Evolutionary conservation across 495 filamentous ascomycete species (phyloP).

Genomic region (Podospora anserina): DNA sequence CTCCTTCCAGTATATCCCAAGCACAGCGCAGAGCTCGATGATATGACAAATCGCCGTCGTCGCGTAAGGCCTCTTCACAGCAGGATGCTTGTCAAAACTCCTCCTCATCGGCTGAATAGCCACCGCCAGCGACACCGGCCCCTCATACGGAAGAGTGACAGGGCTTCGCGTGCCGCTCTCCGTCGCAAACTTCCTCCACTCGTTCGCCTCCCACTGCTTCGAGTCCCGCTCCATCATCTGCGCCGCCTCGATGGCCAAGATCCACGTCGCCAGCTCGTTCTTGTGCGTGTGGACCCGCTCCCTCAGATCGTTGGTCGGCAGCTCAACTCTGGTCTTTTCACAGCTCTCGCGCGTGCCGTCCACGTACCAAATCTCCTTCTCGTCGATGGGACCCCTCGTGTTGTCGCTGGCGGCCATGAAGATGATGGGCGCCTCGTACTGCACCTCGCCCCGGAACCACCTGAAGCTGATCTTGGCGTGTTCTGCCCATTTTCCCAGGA

Average conservation of each 20-base stretch:
- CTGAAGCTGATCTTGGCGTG: slow-evolving; percentile 31
- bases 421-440: slow-evolving; percentile 44
- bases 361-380: slow-evolving; percentile 31
- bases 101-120: slow-evolving; percentile 40
- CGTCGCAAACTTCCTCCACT: slow-evolving; percentile 19
- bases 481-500: slow-evolving; percentile 40
- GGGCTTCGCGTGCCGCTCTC: slow-evolving; percentile 8
- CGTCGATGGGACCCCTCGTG: slow-evolving; percentile 32
- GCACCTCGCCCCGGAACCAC: slow-evolving; percentile 41
- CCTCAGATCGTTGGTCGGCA: slow-evolving; percentile 2
- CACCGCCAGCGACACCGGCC: slow-evolving; percentile 30
- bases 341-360: slow-evolving; percentile 37
- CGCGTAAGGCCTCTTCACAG: slow-evolving; percentile 39
- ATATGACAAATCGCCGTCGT: slow-evolving; percentile 37
- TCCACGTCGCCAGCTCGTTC: slow-evolving; percentile 43
- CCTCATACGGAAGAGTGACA: slow-evolving; percentile 9
- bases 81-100: slow-evolving; percentile 43
- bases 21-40: slow-evolving; percentile 36
- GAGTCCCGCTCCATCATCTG: slow-evolving; percentile 43
- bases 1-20: slow-evolving; percentile 39
- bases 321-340: slow-evolving; percentile 29
- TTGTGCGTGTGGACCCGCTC: slow-evolving; percentile 35
- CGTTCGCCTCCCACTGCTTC: slow-evolving; percentile 28
- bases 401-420: slow-evolving; percentile 38
- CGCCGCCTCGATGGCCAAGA: slow-evolving; percentile 27